phyloP scores from a whole-genome alignment of 148 eudicot species.

The Polygonum aviculare region DNA sequence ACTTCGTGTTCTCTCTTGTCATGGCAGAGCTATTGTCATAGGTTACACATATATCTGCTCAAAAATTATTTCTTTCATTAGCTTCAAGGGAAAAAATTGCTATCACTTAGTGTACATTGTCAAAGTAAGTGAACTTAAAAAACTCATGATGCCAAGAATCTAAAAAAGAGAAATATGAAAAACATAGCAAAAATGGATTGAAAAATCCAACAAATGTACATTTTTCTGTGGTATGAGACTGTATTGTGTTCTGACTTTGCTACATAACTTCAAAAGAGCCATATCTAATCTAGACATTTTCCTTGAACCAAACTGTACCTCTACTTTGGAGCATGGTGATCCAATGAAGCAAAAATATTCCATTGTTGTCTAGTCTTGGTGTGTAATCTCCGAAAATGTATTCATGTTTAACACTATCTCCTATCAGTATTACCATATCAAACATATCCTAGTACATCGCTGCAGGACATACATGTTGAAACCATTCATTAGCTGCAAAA shows the following conservation, averaged over 20 bases:
- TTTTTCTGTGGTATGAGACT: not conserved
- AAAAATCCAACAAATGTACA: not conserved
- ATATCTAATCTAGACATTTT: not conserved
- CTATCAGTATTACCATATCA: not conserved
- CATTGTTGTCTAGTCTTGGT: not conserved
- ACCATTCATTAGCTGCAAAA: not conserved
- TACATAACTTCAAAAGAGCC: not conserved
- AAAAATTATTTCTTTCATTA: constrained; percentile 4
- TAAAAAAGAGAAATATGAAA: not conserved
- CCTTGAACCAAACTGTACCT: not conserved
- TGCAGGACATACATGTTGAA: not conserved
- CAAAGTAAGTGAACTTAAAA: not conserved
- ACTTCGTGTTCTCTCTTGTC: constrained; percentile 68
- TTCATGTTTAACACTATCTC: not conserved
- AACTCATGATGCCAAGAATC: not conserved
- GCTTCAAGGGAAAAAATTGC: not conserved
- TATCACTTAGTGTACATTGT: not conserved
- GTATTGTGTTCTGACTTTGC: not conserved
- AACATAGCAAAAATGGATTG: not conserved
- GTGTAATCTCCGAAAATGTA: not conserved
- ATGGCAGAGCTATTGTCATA: constrained; percentile 75
- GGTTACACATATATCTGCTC: constrained; percentile 75
- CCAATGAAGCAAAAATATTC: not conserved
- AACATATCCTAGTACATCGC: not conserved
- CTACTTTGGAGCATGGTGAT: not conserved